These are phyloP conservation scores for Scopulariopsis brevicaulis DNA, from an alignment of 2,329 filamentous ascomycete genomes.

Conservation along the genomic window DNA sequence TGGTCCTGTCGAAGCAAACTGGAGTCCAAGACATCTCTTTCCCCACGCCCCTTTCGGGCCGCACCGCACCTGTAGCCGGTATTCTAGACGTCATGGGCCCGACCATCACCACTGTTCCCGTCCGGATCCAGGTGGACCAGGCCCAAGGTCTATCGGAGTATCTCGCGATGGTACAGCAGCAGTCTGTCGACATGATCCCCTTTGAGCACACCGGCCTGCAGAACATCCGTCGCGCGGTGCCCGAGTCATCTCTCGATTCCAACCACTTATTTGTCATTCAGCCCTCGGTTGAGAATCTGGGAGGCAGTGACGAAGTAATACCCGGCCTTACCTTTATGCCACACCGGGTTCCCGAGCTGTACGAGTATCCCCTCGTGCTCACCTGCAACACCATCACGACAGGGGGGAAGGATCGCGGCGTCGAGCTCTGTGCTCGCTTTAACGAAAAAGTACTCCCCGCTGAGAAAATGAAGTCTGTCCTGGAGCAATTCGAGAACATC, in stretches of 20 bases:
- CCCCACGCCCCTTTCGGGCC: conserved; percentile 47
- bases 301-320: conserved; percentile 40
- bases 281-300: conserved; percentile 15
- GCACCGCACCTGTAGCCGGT: conserved; percentile 34
- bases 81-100: conserved; percentile 45
- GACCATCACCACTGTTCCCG: conserved; percentile 48
- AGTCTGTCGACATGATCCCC: conserved; percentile 44
- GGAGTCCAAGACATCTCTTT: conserved; percentile 42
- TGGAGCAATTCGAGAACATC: conserved; percentile 39
- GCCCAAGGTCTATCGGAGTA: conserved; percentile 34
- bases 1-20: conserved; percentile 40
- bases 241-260: conserved; percentile 42
- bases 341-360: conserved; percentile 46
- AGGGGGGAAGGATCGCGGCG: conserved; percentile 18
- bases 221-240: conserved; percentile 43
- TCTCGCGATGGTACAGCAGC: conserved; percentile 43
- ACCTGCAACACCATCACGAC: conserved; percentile 48
- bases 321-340: conserved; percentile 44
- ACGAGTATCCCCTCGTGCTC: conserved; percentile 52
- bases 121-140: conserved; percentile 34
- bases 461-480: conserved; percentile 37
- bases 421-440: conserved; percentile 52
- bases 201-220: conserved; percentile 54
- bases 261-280: conserved; percentile 33
- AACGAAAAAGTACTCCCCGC: conserved; percentile 46